Evolutionary conservation across 768 basidiomycete genomes (phyloP), one percentile per base, ranked within the genome.

Genomic region (Hypholoma sublateritium): DNA sequence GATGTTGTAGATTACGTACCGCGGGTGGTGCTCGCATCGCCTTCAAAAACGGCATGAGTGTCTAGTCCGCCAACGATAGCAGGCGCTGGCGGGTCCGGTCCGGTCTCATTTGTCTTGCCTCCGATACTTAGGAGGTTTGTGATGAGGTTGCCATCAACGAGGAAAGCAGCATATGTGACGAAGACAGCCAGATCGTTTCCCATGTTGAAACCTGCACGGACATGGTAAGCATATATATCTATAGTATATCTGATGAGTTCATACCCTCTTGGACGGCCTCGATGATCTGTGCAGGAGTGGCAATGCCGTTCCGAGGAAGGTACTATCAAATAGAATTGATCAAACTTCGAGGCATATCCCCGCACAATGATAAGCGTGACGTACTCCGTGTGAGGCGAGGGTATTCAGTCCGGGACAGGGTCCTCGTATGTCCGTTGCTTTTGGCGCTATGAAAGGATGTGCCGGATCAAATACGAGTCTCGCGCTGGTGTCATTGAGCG

Each of bases 21-120:
- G n/a, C 56, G 53, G 5, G 58, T 58, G 36, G 55, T 55, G 41
- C 55, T 57, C 3, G 59, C 53, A 34, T 64, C 59, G 46, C 63
- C 62, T 57, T 67, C 66, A 47, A 65, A 67, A 3, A 64, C 65
- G 12, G 60, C 59, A 54, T 67, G 64, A 1, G 66, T 67, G 46
- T 67, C 50, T 16, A 65, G 50, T 8, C 64, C 65, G 25, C 59
- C 59, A 5, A 67, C 66, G 19, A 54, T 67, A 13, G 66, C 66
- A 25, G 66, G 66, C 6, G 43, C 21, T 7, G 66, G 66, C 8
- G 66, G 66, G 47, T 62, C 59, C 24, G 55, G 60, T 8, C 67
- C 67, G 13, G 67, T 68, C 19, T 49, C 47, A 5, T 39, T 35
- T 2, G 65, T 62, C 36, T 63, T 66, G 7, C 53, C 59, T n/a